Conservation (phyloP, 164 flowering plant species). For the Macadamia integrifolia region DNA sequence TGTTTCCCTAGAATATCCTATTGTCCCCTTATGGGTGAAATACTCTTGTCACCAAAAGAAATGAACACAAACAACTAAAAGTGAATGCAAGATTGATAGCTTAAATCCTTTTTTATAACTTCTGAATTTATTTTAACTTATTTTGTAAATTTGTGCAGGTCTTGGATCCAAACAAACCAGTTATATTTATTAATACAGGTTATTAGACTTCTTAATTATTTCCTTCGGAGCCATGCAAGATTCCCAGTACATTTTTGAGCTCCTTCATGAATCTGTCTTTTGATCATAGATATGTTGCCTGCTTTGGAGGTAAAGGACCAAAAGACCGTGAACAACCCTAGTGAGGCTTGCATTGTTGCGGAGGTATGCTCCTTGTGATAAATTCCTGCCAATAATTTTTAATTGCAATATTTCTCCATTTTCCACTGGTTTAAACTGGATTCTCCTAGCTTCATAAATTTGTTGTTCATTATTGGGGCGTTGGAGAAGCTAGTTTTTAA, state of each 20-base stretch:
- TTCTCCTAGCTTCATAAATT: not conserved
- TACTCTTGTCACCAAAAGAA: too few species aligned
- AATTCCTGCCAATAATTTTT: not conserved
- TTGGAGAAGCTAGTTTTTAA: not conserved
- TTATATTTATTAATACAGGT: slow-evolving; percentile 86
- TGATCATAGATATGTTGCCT: slow-evolving; percentile 54
- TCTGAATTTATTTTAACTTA: not conserved
- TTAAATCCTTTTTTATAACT: not conserved
- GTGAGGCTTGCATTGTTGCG: slow-evolving; percentile 65
- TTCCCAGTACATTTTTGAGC: not conserved
- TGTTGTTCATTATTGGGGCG: too few species aligned
- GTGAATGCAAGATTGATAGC: not conserved
- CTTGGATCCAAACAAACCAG: slow-evolving; percentile 58
- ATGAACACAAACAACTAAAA: not conserved
- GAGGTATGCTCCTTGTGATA: slow-evolving; percentile 39
- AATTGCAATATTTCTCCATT: not conserved
- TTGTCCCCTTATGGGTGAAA: too few species aligned
- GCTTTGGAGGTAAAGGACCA: slow-evolving; percentile 66
- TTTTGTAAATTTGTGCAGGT: slow-evolving; percentile 41
- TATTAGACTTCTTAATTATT: slow-evolving; percentile 5
- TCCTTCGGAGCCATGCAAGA: not conserved
- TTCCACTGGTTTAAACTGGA: not conserved
- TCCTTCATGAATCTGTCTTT: slow-evolving; percentile 4
- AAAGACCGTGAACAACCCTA: slow-evolving; percentile 67
- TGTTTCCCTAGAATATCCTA: too few species aligned